Percentiles rank a stretch among this genome's conserved stretches.
Evolutionary conservation across 148 eudicot species (phyloP).

Genomic region (Spergularia bocconei): DNA sequence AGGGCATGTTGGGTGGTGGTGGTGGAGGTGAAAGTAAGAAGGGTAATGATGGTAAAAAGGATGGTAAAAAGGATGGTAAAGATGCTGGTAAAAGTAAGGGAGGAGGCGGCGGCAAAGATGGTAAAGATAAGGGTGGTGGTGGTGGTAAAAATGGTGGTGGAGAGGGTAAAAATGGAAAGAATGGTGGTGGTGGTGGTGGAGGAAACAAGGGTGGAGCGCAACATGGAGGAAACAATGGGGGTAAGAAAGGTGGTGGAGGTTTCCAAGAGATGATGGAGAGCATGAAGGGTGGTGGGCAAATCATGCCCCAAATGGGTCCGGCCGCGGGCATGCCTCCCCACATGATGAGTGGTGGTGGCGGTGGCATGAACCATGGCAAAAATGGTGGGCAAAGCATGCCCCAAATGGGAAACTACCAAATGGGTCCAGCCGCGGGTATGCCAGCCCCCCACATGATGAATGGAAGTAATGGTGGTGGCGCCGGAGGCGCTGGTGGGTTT

Average conservation of each 20-base stretch:
- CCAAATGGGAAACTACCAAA: conserved; percentile 44
- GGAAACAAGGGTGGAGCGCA: conserved; percentile 15
- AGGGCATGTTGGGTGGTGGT: conserved; percentile 32
- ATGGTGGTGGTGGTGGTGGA: conserved; percentile 22
- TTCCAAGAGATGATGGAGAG: too few species aligned
- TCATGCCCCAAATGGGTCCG: conserved; percentile 54
- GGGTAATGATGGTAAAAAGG: conserved; percentile 36
- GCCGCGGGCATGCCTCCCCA: conserved; percentile 51
- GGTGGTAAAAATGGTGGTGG: conserved; percentile 29
- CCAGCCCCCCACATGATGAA: conserved; percentile 39
- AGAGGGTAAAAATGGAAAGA: conserved; percentile 18
- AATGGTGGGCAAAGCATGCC: conserved; percentile 40
- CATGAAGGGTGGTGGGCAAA: conserved; percentile 30
- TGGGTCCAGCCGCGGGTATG: conserved; percentile 59
- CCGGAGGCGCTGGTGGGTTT: conserved; percentile 33
- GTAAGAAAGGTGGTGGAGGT: conserved; percentile 16
- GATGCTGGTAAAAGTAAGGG: conserved; percentile 16
- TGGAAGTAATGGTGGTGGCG: conserved; percentile 20
- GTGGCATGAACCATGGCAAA: conserved; percentile 27
- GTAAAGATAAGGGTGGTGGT: conserved; percentile 30
- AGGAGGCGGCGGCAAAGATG: conserved; percentile 24
- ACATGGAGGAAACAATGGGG: conserved; percentile 3
- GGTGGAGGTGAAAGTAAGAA: conserved; percentile 36
- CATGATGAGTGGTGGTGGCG: conserved; percentile 33
- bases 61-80: conserved; percentile 32